A percentile compares a stretch with the other conserved stretches of the same genome.
phyloP scores from a whole-genome alignment of 768 basidiomycete genomes.

The Suillus hirtellus region DNA sequence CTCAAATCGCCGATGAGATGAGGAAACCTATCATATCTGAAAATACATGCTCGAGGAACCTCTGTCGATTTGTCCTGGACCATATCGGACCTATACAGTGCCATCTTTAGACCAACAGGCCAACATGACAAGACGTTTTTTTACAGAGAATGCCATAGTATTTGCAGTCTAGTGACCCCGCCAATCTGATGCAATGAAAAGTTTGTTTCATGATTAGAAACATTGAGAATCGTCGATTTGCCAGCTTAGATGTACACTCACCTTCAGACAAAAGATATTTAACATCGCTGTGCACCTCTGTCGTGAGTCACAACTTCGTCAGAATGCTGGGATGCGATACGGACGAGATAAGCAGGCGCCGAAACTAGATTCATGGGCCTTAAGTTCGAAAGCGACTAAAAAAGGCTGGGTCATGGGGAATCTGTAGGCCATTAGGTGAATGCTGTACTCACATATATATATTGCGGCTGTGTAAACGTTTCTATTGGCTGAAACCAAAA shows the following conservation, averaged over 20 bases:
- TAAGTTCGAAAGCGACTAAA: background rate
- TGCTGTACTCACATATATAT: too few relatives aligned
- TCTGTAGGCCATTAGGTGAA: too few relatives aligned
- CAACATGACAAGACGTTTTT: background rate
- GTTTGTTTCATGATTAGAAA: background rate
- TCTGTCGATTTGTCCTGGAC: background rate
- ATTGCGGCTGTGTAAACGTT: too few relatives aligned
- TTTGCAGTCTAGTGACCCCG: background rate
- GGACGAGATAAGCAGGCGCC: background rate
- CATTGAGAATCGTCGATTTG: background rate
- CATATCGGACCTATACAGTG: background rate
- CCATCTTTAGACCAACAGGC: background rate
- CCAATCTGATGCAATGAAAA: background rate
- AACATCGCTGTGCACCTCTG: background rate
- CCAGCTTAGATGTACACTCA: background rate
- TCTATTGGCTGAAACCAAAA: too few relatives aligned
- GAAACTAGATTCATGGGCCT: background rate
- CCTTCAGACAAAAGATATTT: conserved; percentile 1
- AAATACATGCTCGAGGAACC: background rate
- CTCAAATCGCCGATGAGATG: background rate
- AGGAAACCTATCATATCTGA: background rate
- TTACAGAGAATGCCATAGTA: conserved; percentile 4
- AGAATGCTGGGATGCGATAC: background rate
- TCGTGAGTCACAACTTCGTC: background rate
- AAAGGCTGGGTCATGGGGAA: background rate